A percentile compares a stretch with the other conserved stretches of the same genome.
These are phyloP conservation scores for Colletotrichum endophyticum DNA, from an alignment of 2,329 filamentous ascomycete species.

Conservation along the genomic window DNA sequence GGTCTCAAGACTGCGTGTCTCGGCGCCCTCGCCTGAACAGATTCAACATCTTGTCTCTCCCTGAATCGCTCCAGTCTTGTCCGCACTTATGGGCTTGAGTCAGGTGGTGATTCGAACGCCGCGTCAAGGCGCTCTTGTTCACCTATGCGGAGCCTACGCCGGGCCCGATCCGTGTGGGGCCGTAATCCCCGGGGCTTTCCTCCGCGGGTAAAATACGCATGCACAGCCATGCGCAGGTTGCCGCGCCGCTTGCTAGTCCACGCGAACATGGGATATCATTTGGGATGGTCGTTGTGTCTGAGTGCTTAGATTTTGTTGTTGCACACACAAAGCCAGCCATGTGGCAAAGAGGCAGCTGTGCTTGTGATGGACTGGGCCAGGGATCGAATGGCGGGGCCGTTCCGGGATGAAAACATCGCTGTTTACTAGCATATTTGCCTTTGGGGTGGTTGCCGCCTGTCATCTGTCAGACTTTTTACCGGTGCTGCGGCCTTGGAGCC, in stretches of 20 bases:
- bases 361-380: rapidly evolving
- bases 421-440: not conserved
- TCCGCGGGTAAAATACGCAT: not conserved
- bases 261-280: not conserved
- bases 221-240: not conserved
- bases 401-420: not conserved
- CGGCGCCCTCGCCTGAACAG: not conserved
- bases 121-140: not conserved
- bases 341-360: not conserved
- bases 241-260: not conserved
- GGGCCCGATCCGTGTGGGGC: not conserved
- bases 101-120: not conserved
- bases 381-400: not conserved
- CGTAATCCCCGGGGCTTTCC: not conserved
- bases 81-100: not conserved
- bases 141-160: not conserved
- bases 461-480: not conserved
- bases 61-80: not conserved
- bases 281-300: not conserved
- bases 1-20: not conserved
- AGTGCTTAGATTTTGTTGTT: not conserved
- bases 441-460: not conserved
- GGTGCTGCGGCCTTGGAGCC: not conserved
- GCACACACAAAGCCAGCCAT: not conserved
- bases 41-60: not conserved